phyloP scores from a whole-genome alignment of 768 basidiomycete genomes.

The Trametes cinnabarina region DNA sequence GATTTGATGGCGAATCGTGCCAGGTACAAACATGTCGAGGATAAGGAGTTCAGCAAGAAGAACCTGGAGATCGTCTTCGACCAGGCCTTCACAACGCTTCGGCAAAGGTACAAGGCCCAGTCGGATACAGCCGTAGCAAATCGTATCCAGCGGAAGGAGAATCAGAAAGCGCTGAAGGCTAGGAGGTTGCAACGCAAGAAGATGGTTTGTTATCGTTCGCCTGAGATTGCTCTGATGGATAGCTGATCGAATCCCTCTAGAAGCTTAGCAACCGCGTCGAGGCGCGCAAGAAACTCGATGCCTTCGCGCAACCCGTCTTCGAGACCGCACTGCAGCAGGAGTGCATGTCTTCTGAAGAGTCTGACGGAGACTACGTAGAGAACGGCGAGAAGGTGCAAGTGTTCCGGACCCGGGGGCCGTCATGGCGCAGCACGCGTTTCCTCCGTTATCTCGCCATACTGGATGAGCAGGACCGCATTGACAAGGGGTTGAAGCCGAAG shows the following conservation, averaged over 20 bases:
- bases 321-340: conserved; percentile 70
- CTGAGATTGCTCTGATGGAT: neutral
- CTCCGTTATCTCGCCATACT: conserved; percentile 57
- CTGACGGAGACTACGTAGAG: conserved; percentile 48
- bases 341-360: conserved; percentile 83
- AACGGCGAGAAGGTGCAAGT: conserved; percentile 34
- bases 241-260: conserved; percentile 35
- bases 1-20: conserved; percentile 58
- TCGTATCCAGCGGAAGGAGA: conserved; percentile 52
- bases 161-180: conserved; percentile 58
- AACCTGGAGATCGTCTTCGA: conserved; percentile 63
- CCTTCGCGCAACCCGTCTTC: conserved; percentile 61
- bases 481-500: conserved; percentile 46
- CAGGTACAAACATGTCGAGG: conserved; percentile 60
- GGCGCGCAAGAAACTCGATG: conserved; percentile 49
- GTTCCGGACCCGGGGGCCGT: conserved; percentile 55
- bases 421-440: conserved; percentile 69
- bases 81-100: conserved; percentile 64
- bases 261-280: conserved; percentile 68
- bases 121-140: conserved; percentile 45
- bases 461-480: conserved; percentile 54
- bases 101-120: conserved; percentile 66
- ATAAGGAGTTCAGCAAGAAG: conserved; percentile 65
- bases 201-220: conserved; percentile 42
- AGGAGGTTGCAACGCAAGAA: conserved; percentile 62